Percentiles rank a stretch among this genome's conserved stretches.
These are phyloP conservation scores for Fusarium solani-melongenae DNA, from an alignment of 2,329 filamentous ascomycete species.

Conservation along the genomic window DNA sequence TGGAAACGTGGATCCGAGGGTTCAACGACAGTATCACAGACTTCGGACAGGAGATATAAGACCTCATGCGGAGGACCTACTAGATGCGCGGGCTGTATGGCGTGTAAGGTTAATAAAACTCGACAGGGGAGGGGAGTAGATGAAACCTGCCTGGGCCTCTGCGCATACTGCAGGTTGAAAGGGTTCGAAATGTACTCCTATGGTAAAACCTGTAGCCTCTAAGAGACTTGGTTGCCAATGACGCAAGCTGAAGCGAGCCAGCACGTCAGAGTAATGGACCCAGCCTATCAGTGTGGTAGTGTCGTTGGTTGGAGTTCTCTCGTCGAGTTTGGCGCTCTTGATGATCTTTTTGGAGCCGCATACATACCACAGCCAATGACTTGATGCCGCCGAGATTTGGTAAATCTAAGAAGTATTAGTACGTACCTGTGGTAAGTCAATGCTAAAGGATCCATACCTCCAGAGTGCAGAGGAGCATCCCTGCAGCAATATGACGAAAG, in stretches of 20 bases:
- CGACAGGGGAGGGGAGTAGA: not conserved
- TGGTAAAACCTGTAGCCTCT: not conserved
- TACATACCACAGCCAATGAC: conserved; percentile 36
- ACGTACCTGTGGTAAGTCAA: not conserved
- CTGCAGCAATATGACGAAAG: conserved; percentile 33
- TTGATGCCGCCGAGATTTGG: conserved; percentile 22
- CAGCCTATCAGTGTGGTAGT: conserved; percentile 22
- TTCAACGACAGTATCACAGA: conserved; percentile 8
- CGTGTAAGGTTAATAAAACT: accelerated
- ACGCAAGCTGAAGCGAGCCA: conserved; percentile 27
- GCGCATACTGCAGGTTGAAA: conserved; percentile 22
- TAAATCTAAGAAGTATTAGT: conserved; percentile 16
- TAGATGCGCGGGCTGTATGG: not conserved
- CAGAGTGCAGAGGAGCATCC: conserved; percentile 28
- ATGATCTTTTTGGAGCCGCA: conserved; percentile 31
- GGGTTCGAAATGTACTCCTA: not conserved
- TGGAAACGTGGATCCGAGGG: not conserved
- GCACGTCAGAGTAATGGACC: conserved; percentile 28
- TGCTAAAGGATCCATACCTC: conserved; percentile 5
- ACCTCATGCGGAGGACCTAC: conserved; percentile 11
- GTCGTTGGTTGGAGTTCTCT: not conserved
- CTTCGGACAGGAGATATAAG: conserved; percentile 24
- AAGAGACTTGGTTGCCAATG: conserved; percentile 31
- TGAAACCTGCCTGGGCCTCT: not conserved
- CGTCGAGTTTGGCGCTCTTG: conserved; percentile 14